A percentile compares a stretch with the other conserved stretches of the same genome.
phyloP scores from a whole-genome alignment of 2,329 filamentous ascomycete genomes.

The Blastomyces gilchristii region DNA sequence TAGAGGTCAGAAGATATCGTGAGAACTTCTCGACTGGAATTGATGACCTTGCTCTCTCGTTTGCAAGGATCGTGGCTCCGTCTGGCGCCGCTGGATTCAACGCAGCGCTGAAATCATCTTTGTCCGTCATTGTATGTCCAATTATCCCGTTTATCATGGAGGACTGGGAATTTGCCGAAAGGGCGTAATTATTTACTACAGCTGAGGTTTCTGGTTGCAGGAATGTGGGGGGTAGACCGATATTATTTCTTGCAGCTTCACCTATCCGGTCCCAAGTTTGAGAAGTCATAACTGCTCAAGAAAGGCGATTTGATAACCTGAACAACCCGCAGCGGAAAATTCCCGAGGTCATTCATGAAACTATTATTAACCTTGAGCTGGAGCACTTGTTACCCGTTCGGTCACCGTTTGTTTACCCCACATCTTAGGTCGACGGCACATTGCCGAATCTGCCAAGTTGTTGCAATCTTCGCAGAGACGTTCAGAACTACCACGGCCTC shows the following conservation, averaged over 20 bases:
- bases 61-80: constrained; percentile 38
- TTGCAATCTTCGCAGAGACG: background rate
- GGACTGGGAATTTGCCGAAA: background rate
- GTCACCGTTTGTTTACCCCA: background rate
- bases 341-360: background rate
- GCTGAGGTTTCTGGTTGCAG: background rate
- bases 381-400: background rate
- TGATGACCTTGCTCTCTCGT: constrained; percentile 37
- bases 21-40: constrained; percentile 38
- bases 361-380: background rate
- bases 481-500: background rate
- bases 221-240: background rate
- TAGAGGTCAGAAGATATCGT: constrained; percentile 36
- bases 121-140: constrained; percentile 2
- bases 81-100: constrained; percentile 39
- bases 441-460: background rate
- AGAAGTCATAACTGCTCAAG: background rate
- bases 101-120: constrained; percentile 39
- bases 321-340: background rate
- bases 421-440: background rate
- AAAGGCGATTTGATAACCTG: background rate
- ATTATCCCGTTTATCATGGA: background rate
- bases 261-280: background rate
- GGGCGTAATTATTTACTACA: background rate
- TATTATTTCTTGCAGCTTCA: background rate